Conservation (phyloP, 1,284 basidiomycete species). For the Trametes sp. region DNA sequence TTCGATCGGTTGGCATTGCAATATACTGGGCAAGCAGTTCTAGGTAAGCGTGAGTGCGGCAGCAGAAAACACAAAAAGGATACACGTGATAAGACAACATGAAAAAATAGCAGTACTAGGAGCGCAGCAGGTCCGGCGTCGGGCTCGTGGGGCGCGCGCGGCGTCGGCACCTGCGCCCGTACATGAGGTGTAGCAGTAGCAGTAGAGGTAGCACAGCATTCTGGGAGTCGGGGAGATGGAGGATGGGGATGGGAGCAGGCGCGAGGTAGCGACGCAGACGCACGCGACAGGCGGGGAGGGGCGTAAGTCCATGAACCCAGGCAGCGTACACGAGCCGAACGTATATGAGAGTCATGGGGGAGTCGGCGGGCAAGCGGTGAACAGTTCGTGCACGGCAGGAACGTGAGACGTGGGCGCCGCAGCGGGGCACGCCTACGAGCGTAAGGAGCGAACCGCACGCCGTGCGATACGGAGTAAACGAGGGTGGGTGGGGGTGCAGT, state of each 20-base stretch:
- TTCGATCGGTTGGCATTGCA: constrained; percentile 3
- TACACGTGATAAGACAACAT: constrained; percentile 20
- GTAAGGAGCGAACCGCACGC: constrained; percentile 18
- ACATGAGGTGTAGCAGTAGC: constrained; percentile 1
- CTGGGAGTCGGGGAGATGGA: background rate
- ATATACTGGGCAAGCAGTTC: constrained; percentile 11
- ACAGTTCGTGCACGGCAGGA: constrained; percentile 23
- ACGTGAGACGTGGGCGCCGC: constrained; percentile 22
- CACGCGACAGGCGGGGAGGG: constrained; percentile 3
- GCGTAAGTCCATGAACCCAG: constrained; percentile 16
- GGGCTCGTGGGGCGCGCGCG: background rate
- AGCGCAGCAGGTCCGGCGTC: background rate
- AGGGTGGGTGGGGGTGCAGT: constrained; percentile 21
- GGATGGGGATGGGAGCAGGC: background rate
- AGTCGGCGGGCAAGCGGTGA: background rate
- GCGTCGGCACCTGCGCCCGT: background rate
- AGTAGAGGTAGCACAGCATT: background rate
- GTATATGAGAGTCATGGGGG: constrained; percentile 8
- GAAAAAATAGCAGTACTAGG: constrained; percentile 6
- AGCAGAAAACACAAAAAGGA: constrained; percentile 12
- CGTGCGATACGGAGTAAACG: constrained; percentile 16
- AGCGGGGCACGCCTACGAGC: constrained; percentile 11
- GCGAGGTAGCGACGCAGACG: constrained; percentile 2
- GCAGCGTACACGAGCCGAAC: constrained; percentile 10
- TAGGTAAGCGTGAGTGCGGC: constrained; percentile 19